phyloP scores from a whole-genome alignment of 108 stramenopile species.

The Conticribra guillardii region DNA sequence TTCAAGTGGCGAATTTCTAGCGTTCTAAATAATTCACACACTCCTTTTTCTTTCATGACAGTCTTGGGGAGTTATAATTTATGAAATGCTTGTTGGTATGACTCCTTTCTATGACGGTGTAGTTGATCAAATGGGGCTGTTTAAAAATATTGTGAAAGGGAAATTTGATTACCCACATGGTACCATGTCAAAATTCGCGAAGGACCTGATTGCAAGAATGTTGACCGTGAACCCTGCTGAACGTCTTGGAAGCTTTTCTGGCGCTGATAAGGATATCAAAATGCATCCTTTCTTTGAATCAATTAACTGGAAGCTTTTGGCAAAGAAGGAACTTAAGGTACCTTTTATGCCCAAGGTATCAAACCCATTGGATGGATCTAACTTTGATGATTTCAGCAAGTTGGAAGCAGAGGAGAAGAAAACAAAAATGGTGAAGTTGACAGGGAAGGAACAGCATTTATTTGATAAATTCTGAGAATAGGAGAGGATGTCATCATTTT shows the following conservation, averaged over 20 bases:
- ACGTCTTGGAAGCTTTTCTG: conserved; percentile 80
- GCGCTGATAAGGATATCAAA: conserved; percentile 76
- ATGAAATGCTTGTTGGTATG: conserved; percentile 91
- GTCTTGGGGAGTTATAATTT: conserved; percentile 95
- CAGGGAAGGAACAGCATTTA: conserved; percentile 38
- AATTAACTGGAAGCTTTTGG: conserved; percentile 66
- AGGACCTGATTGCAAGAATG: conserved; percentile 71
- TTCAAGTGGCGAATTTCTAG: no score
- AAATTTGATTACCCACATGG: conserved; percentile 59
- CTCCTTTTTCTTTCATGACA: neutral
- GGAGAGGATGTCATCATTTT: neutral
- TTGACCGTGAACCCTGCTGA: conserved; percentile 59
- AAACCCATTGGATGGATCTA: conserved; percentile 86
- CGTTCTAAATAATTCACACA: no score
- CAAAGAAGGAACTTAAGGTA: conserved; percentile 72
- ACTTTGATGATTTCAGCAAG: conserved; percentile 86
- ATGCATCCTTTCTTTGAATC: conserved; percentile 82
- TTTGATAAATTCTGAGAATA: conserved; percentile 41
- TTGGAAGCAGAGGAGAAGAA: conserved; percentile 45
- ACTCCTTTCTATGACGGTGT: conserved; percentile 82
- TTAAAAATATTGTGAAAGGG: conserved; percentile 80
- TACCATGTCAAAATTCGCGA: conserved; percentile 35
- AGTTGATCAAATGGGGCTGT: conserved; percentile 75
- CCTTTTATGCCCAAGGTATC: conserved; percentile 92
- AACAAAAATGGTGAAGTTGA: conserved; percentile 23